Conservation (phyloP, 108 stramenopile genomes). For the Schizochytrium sp. region DNA sequence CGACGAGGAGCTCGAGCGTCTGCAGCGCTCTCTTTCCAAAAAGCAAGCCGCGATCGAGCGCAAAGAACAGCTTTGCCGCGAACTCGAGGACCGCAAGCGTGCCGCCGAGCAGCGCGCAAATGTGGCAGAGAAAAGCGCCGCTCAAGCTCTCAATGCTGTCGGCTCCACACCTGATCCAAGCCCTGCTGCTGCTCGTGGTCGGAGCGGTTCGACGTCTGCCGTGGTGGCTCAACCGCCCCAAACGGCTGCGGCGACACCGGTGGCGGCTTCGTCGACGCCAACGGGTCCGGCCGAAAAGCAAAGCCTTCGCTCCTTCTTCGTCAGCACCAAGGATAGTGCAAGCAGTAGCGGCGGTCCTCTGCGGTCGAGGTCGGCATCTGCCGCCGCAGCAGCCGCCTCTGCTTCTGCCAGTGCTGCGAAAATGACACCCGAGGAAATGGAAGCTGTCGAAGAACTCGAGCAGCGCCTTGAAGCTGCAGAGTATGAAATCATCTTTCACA, state of each 20-base stretch:
- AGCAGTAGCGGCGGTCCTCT: neutral
- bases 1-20: slow-evolving; percentile 4
- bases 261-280: neutral
- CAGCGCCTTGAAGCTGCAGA: neutral
- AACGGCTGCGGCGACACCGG: neutral
- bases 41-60: slow-evolving; percentile 3
- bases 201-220: neutral
- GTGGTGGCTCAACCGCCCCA: neutral
- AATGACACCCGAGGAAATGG: neutral
- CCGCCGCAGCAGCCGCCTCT: neutral
- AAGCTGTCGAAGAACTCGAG: neutral
- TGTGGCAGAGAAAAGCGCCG: neutral
- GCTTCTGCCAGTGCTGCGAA: neutral
- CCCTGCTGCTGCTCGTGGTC: neutral
- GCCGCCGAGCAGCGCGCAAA: neutral
- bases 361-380: too few species aligned
- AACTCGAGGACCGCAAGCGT: neutral
- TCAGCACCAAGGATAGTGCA: neutral
- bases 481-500: neutral
- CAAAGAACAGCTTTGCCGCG: slow-evolving; percentile 10
- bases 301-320: neutral
- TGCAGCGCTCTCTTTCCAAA: neutral
- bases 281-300: neutral
- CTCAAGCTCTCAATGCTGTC: neutral
- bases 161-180: too few species aligned